A percentile compares a stretch with the other conserved stretches of the same genome.
phyloP scores from a whole-genome alignment of 257 asterid species.

The Fraxinus cuspidata region DNA sequence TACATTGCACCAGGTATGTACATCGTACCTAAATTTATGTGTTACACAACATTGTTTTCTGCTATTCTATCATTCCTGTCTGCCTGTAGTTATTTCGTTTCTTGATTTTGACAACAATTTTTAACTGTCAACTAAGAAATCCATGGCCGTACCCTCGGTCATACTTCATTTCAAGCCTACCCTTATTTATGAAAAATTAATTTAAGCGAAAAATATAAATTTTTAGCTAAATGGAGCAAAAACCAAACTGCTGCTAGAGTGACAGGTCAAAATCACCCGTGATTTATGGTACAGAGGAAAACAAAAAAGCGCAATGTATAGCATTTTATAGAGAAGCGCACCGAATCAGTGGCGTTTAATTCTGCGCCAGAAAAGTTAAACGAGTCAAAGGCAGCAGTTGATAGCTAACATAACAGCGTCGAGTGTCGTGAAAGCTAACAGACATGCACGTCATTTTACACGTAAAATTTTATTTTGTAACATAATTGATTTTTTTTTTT shows the following conservation, averaged over 20 bases:
- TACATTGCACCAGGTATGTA: slow-evolving; percentile 92
- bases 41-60: not conserved
- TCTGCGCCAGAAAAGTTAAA: slow-evolving; percentile 31
- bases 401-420: slow-evolving; percentile 23
- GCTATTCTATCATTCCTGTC: not conserved
- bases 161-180: not conserved
- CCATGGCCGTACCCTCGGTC: not conserved
- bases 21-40: not conserved
- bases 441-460: slow-evolving; percentile 8
- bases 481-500: too few species aligned
- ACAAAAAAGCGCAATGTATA: not conserved
- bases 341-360: slow-evolving; percentile 27
- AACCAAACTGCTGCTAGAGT: not conserved
- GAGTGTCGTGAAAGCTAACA: slow-evolving; percentile 33
- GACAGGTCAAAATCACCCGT: slow-evolving; percentile 26
- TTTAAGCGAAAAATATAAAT: too few species aligned
- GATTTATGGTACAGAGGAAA: slow-evolving; percentile 24
- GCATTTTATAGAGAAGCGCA: slow-evolving; percentile 46
- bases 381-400: too few species aligned
- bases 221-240: not conserved
- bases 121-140: not conserved
- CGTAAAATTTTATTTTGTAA: not conserved
- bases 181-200: too few species aligned
- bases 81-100: not conserved
- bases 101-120: not conserved